These are phyloP conservation scores for Suhomyces kilbournensis DNA, from an alignment of 805 yeast genomes.

Conservation along the genomic window DNA sequence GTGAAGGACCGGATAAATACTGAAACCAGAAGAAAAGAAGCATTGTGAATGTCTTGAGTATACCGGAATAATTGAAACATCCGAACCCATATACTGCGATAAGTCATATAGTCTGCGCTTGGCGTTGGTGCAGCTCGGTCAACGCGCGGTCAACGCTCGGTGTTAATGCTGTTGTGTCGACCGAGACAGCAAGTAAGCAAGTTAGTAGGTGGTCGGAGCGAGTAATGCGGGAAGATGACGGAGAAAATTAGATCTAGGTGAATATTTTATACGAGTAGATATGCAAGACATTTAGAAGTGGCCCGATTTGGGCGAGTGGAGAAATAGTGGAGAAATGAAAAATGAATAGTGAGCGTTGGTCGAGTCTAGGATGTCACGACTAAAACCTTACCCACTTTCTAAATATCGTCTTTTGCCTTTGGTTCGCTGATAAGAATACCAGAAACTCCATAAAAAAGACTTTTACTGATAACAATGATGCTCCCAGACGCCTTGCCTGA, in stretches of 20 bases:
- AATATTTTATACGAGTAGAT: neutral
- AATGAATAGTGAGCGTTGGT: too few species aligned
- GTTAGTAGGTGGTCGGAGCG: neutral
- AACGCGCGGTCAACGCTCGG: too few species aligned
- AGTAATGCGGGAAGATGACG: neutral
- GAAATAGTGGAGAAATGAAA: neutral
- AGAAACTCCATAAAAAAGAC: slow-evolving; percentile 17
- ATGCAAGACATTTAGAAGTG: neutral
- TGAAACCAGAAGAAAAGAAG: neutral
- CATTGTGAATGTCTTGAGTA: neutral
- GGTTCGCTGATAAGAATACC: slow-evolving; percentile 12
- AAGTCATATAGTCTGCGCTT: too few species aligned
- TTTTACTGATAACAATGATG: neutral
- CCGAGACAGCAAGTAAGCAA: too few species aligned
- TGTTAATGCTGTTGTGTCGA: too few species aligned
- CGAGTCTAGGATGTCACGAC: too few species aligned
- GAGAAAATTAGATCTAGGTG: neutral
- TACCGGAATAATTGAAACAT: neutral
- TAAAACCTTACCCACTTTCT: too few species aligned
- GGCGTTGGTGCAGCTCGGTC: too few species aligned
- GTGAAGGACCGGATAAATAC: neutral
- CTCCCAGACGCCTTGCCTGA: neutral
- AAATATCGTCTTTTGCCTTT: slow-evolving; percentile 29
- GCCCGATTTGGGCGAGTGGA: neutral
- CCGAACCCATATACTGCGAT: too few species aligned